Percentiles rank a stretch among this genome's conserved stretches.
Evolutionary conservation across 2,329 filamentous ascomycete genomes (phyloP).

Genomic region (Cercospora janseana): DNA sequence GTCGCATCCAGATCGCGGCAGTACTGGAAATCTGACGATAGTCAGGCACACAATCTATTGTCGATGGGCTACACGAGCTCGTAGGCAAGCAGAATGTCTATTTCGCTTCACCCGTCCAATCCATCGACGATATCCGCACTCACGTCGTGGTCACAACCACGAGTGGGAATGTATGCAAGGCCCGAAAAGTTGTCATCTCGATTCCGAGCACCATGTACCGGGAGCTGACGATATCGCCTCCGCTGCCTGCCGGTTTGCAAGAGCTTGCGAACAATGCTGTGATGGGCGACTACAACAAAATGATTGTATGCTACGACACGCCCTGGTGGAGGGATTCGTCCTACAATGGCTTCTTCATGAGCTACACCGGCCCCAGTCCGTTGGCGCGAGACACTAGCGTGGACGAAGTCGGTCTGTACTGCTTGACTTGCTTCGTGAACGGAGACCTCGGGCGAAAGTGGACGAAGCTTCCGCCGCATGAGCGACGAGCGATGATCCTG

Average conservation of each 20-base stretch:
- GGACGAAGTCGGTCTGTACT: conserved; percentile 1
- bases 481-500: conserved; percentile 7
- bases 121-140: conserved; percentile 2
- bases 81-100: conserved; percentile 11
- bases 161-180: background rate
- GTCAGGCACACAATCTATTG: conserved; percentile 4
- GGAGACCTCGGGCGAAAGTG: conserved; percentile 2
- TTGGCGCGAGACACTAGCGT: conserved; percentile 10
- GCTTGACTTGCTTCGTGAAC: conserved; percentile 15
- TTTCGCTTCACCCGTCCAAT: conserved; percentile 1
- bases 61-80: conserved; percentile 4
- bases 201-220: conserved; percentile 9
- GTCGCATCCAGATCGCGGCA: background rate
- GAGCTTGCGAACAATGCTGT: background rate
- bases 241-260: background rate
- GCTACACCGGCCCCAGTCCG: conserved; percentile 1
- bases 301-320: conserved; percentile 8
- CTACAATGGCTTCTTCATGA: conserved; percentile 14
- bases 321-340: conserved; percentile 9
- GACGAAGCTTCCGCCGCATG: conserved; percentile 6
- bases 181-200: conserved; percentile 7
- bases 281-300: conserved; percentile 13
- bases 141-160: conserved; percentile 5
- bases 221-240: conserved; percentile 8
- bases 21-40: background rate